phyloP scores from a whole-genome alignment of 2,329 filamentous ascomycete genomes.

The Diplodia intermedia region DNA sequence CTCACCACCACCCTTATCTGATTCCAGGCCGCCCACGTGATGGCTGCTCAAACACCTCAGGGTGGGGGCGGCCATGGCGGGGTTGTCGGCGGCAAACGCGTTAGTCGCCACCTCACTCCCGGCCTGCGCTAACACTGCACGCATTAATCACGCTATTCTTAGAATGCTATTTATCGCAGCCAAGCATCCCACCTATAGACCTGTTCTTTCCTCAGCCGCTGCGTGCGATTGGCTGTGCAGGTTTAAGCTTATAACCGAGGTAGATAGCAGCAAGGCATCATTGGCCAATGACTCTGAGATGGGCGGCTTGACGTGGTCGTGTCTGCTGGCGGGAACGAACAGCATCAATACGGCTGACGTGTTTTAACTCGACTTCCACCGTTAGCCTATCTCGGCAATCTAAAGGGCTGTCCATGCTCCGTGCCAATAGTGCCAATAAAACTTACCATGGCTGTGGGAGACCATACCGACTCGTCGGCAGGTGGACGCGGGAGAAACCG shows the following conservation, averaged over 20 bases:
- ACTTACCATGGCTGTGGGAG: no score
- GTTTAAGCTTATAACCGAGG: not conserved
- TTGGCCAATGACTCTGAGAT: no score
- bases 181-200: not conserved
- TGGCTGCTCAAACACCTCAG: not conserved
- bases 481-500: no score
- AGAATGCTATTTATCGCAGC: not conserved
- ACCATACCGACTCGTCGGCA: no score
- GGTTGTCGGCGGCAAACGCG: constrained; percentile 3
- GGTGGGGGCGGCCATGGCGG: constrained; percentile 1
- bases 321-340: no score
- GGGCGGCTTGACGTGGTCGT: no score
- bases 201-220: not conserved
- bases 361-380: no score
- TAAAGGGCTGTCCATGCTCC: no score
- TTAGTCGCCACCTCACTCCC: not conserved
- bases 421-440: no score
- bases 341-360: no score
- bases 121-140: not conserved
- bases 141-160: not conserved
- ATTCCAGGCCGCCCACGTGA: not conserved
- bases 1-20: not conserved
- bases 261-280: not conserved
- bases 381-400: no score
- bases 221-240: not conserved